phyloP scores from a whole-genome alignment of 2,329 filamentous ascomycete genomes.

The Sporothrix curviconia region DNA sequence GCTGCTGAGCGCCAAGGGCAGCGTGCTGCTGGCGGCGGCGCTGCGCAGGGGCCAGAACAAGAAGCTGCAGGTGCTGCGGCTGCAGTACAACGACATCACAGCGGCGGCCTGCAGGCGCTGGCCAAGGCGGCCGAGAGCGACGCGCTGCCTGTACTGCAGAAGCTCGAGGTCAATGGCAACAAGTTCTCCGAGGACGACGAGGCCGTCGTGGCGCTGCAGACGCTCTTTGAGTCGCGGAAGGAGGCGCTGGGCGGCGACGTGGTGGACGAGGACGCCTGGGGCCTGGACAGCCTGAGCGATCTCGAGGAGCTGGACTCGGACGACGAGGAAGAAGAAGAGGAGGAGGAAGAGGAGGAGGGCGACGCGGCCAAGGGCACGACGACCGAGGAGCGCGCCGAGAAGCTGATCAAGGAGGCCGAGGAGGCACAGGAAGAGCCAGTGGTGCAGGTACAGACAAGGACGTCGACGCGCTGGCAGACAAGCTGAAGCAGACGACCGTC shows the following conservation, averaged over 20 bases:
- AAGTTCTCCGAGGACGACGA: conserved; percentile 84
- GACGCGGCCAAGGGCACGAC: conserved; percentile 42
- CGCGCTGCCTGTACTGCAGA: conserved; percentile 67
- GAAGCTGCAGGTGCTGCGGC: conserved; percentile 70
- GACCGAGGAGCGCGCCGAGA: conserved; percentile 60
- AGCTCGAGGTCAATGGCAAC: conserved; percentile 93
- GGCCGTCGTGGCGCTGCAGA: conserved; percentile 60
- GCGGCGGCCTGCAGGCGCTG: conserved; percentile 66
- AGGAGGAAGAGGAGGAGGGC: conserved; percentile 63
- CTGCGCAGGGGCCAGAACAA: conserved; percentile 69
- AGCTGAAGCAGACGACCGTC: conserved; percentile 64
- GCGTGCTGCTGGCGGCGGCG: conserved; percentile 64
- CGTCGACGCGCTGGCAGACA: conserved; percentile 72
- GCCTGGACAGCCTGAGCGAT: conserved; percentile 78
- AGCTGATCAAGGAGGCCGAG: conserved; percentile 61
- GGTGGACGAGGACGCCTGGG: conserved; percentile 74
- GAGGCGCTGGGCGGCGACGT: conserved; percentile 61
- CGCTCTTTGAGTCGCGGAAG: conserved; percentile 70
- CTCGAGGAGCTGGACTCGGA: conserved; percentile 71
- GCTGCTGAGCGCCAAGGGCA: conserved; percentile 71
- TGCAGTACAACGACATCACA: conserved; percentile 95
- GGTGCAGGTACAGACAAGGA: conserved; percentile 65
- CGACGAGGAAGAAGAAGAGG: conserved; percentile 62
- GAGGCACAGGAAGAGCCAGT: conserved; percentile 67
- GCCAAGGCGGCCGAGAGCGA: conserved; percentile 56